phyloP scores from a whole-genome alignment of 1,139 yeast genomes.

The Diutina neorugosa region DNA sequence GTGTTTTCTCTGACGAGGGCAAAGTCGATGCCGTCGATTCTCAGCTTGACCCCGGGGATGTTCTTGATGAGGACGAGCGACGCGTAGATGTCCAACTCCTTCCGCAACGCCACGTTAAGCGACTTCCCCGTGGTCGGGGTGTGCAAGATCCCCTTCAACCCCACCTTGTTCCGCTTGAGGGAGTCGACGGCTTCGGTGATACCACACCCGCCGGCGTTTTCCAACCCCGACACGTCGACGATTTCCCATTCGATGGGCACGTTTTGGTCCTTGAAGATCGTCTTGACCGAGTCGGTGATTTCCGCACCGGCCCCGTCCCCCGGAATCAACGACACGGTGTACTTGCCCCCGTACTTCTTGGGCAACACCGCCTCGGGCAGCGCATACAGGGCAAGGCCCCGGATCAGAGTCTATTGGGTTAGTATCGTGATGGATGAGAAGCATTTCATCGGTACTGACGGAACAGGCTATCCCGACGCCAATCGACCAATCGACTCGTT shows the following conservation, averaged over 20 bases:
- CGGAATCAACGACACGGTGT: conserved; percentile 86
- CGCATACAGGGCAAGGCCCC: conserved; percentile 2
- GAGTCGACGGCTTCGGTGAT: conserved; percentile 86
- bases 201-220: conserved; percentile 42
- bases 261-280: conserved; percentile 73
- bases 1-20: conserved; percentile 93
- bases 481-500: too few species aligned
- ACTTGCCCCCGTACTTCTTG: conserved; percentile 90
- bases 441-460: too few species aligned
- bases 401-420: background rate
- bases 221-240: conserved; percentile 76
- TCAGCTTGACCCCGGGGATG: conserved; percentile 88
- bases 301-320: conserved; percentile 98
- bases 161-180: conserved; percentile 91
- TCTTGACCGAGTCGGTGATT: conserved; percentile 86
- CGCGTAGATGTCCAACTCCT: conserved; percentile 91
- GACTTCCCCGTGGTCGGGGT: conserved; percentile 66
- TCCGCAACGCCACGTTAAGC: conserved; percentile 91
- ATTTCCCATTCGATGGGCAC: conserved; percentile 95
- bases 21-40: conserved; percentile 79
- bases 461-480: too few species aligned
- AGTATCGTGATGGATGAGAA: background rate
- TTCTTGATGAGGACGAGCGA: conserved; percentile 87
- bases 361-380: conserved; percentile 57
- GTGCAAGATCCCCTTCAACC: conserved; percentile 90